Percentiles rank a stretch among this genome's conserved stretches.
Conservation (phyloP, 1,284 basidiomycete genomes). For the Ceratobasidium papillatum region DNA sequence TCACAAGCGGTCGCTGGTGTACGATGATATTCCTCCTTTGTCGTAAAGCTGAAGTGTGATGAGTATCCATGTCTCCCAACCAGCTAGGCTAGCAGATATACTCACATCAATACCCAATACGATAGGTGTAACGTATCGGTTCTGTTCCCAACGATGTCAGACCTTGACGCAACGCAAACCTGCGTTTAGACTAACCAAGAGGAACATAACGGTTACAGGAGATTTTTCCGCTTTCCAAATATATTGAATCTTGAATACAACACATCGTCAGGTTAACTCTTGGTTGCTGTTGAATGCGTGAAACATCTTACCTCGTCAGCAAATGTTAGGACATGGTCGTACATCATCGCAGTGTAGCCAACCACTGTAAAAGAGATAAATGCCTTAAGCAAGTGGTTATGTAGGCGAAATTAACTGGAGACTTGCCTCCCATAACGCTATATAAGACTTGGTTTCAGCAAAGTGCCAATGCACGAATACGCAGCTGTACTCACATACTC, state of each 20-base stretch:
- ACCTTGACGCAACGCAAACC: background rate
- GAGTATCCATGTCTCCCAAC: background rate
- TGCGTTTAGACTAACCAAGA: conserved; percentile 22
- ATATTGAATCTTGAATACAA: conserved; percentile 24
- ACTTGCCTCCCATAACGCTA: conserved; percentile 18
- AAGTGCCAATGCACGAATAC: background rate
- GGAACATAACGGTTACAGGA: conserved; percentile 30
- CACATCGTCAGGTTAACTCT: background rate
- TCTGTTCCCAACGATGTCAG: background rate
- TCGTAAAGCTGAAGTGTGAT: conserved; percentile 21
- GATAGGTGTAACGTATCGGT: conserved; percentile 27
- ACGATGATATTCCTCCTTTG: conserved; percentile 39
- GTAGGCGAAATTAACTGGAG: background rate
- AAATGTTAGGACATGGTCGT: conserved; percentile 41
- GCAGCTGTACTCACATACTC: background rate
- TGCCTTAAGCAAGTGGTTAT: background rate
- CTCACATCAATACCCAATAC: conserved; percentile 36
- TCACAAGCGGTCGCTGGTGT: conserved; percentile 11
- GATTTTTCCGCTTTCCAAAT: conserved; percentile 38
- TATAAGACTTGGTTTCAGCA: background rate
- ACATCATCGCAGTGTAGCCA: conserved; percentile 34
- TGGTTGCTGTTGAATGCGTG: background rate
- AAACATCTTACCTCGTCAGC: conserved; percentile 38
- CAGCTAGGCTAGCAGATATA: background rate
- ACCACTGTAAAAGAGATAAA: conserved; percentile 8